phyloP scores from a whole-genome alignment of 352 stramenopile genomes.

The Phytophthora fragariae region DNA sequence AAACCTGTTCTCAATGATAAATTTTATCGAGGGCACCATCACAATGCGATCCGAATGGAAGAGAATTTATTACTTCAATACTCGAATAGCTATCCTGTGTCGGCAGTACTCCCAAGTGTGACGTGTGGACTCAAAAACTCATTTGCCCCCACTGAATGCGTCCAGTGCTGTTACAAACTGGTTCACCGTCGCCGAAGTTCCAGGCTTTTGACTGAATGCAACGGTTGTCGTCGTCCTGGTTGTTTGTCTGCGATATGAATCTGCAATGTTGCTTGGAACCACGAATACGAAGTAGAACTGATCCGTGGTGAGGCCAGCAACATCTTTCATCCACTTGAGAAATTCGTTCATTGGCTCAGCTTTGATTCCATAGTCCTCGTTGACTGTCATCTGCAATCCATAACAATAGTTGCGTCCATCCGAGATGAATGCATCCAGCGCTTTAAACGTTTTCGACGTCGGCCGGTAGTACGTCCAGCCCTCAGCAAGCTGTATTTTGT shows the following conservation, averaged over 20 bases:
- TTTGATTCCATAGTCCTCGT: conserved; percentile 7
- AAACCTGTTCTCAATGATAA: too few species aligned
- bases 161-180: too few species aligned
- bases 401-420: background rate
- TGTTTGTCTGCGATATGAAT: conserved; percentile 16
- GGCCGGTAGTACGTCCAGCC: background rate
- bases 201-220: too few species aligned
- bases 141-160: too few species aligned
- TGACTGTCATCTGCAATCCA: conserved; percentile 7
- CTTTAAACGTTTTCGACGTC: conserved; percentile 9
- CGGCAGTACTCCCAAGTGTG: too few species aligned
- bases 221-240: background rate
- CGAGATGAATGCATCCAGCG: conserved; percentile 16
- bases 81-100: too few species aligned
- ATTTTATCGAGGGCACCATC: too few species aligned
- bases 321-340: conserved; percentile 14
- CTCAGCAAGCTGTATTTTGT: background rate
- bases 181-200: too few species aligned
- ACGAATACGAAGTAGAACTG: conserved; percentile 16
- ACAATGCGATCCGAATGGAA: too few species aligned
- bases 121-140: too few species aligned
- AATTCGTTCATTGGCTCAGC: conserved; percentile 10
- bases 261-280: conserved; percentile 16
- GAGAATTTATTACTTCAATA: too few species aligned
- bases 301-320: conserved; percentile 9